Base-by-base conservation (phyloP, 371 early-diverging fungal genomes). In the Actinomucor elegans region DNA sequence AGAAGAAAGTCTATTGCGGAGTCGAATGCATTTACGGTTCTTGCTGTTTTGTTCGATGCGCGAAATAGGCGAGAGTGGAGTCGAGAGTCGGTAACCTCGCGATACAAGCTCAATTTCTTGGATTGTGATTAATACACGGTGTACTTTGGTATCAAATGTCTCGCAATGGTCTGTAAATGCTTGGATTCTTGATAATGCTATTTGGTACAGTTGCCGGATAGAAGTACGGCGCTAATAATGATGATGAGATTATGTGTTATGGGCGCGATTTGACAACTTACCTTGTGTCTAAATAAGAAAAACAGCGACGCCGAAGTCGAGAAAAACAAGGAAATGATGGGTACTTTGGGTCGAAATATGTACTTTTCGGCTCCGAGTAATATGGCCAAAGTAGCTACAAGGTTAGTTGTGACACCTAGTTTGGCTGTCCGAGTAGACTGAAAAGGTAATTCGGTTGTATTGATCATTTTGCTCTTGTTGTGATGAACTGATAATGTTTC, bases 21-120 rank as follows among this genome's bases (percentile, higher is more conserved):
- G 49, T n/a, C 40, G 55, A 10, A 65, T 56, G 50, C 87, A 86
- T 26, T 83, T 77, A 12, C 79, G 74, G n/a, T 47, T 28, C 34
- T 77, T 77, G 14, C 77, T 71, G 4, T 69, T 71, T 58, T 86
- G 86, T 47, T 86, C 87, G 23, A 86, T 86, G 8, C 87, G 80
- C 11, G 84, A 81, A 23, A 84, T 82, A 5, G 87, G 87, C 6
- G 85, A 78, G 2, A 83, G 64, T 0, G 85, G 85, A 1, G 78
- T 79, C 0, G 85, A 83, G 8, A 86, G 66, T 34, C 87, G 71
- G 50, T 86, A 88, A 1, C 88, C 88, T 26, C 87, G 79, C 15
- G 88, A 82, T 3, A 88, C 86, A 0, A 88, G 73, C 49, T 88
- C 88, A 29, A 88, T 84, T 52, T 88, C 88, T 57, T 85, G 87